These are phyloP conservation scores for Amauroascus niger DNA, from an alignment of 2,329 filamentous ascomycete species.

Conservation along the genomic window DNA sequence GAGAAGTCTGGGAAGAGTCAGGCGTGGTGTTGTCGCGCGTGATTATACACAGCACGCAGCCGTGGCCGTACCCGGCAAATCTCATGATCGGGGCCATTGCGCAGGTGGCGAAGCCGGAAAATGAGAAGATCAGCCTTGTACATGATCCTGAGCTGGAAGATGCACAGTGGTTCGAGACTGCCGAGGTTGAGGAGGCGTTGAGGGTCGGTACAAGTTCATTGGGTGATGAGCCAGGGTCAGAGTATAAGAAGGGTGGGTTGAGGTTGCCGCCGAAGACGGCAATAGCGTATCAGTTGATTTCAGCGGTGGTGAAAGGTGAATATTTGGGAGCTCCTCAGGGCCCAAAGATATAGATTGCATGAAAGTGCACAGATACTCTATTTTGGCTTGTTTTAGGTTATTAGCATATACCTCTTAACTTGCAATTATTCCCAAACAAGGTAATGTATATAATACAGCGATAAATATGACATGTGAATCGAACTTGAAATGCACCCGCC, in stretches of 20 bases:
- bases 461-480: neutral
- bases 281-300: conserved; percentile 83
- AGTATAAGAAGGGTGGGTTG: conserved; percentile 66
- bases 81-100: conserved; percentile 83
- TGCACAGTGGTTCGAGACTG: conserved; percentile 77
- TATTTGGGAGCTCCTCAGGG: conserved; percentile 54
- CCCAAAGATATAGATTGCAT: conserved; percentile 29
- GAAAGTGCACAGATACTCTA: neutral
- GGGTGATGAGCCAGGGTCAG: conserved; percentile 53
- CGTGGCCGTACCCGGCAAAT: conserved; percentile 78
- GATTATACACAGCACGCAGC: conserved; percentile 72
- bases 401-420: neutral
- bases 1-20: conserved; percentile 80
- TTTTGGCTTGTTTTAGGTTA: neutral
- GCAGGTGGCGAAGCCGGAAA: conserved; percentile 63
- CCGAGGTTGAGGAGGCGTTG: conserved; percentile 70
- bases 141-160: conserved; percentile 87
- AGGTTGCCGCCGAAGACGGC: conserved; percentile 75
- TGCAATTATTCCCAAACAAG: neutral
- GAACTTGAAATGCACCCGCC: neutral
- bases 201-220: conserved; percentile 56
- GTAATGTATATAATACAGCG: neutral
- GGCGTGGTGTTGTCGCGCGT: conserved; percentile 68
- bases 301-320: conserved; percentile 61
- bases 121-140: conserved; percentile 70